Percentiles rank a stretch among this genome's conserved stretches.
Evolutionary conservation across 2,329 filamentous ascomycete species (phyloP).

Genomic region (Myriosclerotinia duriaeana): DNA sequence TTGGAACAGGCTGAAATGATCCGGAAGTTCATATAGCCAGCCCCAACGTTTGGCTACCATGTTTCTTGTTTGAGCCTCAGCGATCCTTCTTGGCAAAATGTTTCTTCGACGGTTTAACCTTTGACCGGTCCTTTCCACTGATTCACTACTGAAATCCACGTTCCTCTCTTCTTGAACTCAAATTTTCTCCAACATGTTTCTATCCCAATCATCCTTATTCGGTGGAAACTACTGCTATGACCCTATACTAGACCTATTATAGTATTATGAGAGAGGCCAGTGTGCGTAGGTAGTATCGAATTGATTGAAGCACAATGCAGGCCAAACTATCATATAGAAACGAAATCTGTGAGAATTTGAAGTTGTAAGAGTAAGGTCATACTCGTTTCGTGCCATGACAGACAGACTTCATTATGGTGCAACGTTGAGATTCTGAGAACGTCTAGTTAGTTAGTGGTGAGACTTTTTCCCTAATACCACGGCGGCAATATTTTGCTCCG

Average conservation of each 20-base stretch:
- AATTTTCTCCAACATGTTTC: constrained; percentile 17
- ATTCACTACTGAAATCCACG: background rate
- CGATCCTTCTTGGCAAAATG: constrained; percentile 1
- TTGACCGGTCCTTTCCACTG: no score
- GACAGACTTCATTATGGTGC: constrained; percentile 1
- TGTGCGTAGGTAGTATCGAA: background rate
- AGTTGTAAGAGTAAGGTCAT: background rate
- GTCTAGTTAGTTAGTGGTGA: background rate
- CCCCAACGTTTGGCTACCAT: constrained; percentile 3
- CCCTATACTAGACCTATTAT: background rate
- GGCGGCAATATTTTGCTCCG: constrained; percentile 5
- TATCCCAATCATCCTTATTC: background rate
- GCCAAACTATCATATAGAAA: constrained; percentile 3
- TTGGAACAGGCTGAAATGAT: background rate
- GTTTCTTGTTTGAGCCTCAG: constrained; percentile 18
- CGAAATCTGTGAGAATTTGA: background rate
- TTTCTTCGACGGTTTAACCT: constrained; percentile 25
- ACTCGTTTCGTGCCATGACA: constrained; percentile 8
- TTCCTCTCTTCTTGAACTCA: constrained; percentile 3
- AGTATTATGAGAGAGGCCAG: background rate
- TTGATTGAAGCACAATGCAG: constrained; percentile 8
- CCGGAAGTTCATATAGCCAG: background rate
- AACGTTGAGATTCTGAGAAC: background rate
- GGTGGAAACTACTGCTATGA: constrained; percentile 3
- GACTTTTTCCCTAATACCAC: no score